phyloP scores from a whole-genome alignment of 2,329 filamentous ascomycete species.

The Fusarium devonianum region DNA sequence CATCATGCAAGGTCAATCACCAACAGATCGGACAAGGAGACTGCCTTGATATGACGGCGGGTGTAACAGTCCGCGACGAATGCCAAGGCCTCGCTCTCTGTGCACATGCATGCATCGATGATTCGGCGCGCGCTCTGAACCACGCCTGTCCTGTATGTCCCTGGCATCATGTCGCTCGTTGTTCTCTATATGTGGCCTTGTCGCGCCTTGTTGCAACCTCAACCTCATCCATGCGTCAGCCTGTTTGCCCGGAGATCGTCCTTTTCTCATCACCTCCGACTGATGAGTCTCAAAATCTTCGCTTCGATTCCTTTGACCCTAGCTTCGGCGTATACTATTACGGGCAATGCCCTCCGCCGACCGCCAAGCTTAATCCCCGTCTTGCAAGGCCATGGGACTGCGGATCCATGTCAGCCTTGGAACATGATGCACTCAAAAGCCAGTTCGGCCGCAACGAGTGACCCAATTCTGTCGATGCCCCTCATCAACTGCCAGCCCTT shows the following conservation, averaged over 20 bases:
- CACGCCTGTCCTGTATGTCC: conserved; percentile 4
- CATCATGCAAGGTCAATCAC: conserved; percentile 6
- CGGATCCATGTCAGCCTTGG: conserved; percentile 20
- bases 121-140: background rate
- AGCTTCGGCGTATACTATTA: conserved; percentile 29
- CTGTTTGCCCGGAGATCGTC: background rate
- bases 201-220: conserved; percentile 7
- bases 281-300: background rate
- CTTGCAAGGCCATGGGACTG: background rate
- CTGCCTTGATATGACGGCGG: background rate
- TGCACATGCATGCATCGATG: conserved; percentile 2
- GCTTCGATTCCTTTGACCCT: conserved; percentile 10
- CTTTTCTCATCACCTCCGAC: background rate
- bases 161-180: conserved; percentile 4
- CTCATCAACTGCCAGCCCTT: conserved; percentile 3
- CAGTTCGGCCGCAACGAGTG: conserved; percentile 22
- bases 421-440: conserved; percentile 12
- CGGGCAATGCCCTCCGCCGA: conserved; percentile 19
- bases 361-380: conserved; percentile 4
- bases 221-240: conserved; percentile 1
- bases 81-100: conserved; percentile 9
- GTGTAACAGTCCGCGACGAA: conserved; percentile 5
- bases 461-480: conserved; percentile 10
- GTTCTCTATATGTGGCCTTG: background rate
- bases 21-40: conserved; percentile 5